A percentile compares a stretch with the other conserved stretches of the same genome.
Conservation (phyloP, 1,284 basidiomycete species). For the Moesziomyces sp. region DNA sequence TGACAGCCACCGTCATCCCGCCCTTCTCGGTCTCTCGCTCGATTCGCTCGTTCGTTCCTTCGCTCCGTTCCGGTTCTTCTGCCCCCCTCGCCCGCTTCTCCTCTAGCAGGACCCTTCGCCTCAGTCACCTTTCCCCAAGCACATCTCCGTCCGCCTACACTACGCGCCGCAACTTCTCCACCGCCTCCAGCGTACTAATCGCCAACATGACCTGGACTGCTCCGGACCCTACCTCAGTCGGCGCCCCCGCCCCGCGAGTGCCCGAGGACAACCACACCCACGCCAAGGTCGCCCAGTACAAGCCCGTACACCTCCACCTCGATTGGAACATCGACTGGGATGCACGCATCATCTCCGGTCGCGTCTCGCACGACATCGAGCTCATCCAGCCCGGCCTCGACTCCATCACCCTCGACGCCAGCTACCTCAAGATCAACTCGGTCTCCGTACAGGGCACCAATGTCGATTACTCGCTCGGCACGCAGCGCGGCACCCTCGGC, state of each 20-base stretch:
- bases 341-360: constrained; percentile 77
- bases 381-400: constrained; percentile 75
- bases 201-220: constrained; percentile 55
- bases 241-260: constrained; percentile 42
- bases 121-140: background rate
- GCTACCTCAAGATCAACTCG: constrained; percentile 76
- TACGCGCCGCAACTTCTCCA: background rate
- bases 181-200: background rate
- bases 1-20: constrained; percentile 5
- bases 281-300: constrained; percentile 57
- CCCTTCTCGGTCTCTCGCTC: constrained; percentile 14
- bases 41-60: constrained; percentile 36
- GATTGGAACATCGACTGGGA: constrained; percentile 87
- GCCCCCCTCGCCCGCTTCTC: constrained; percentile 5
- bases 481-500: constrained; percentile 68
- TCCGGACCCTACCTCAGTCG: constrained; percentile 57
- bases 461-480: constrained; percentile 72
- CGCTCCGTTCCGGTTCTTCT: constrained; percentile 13
- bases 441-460: constrained; percentile 73
- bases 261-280: constrained; percentile 61
- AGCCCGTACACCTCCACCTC: constrained; percentile 70
- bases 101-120: background rate
- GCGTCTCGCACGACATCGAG: constrained; percentile 76
- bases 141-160: background rate
- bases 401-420: constrained; percentile 82